phyloP scores from a whole-genome alignment of 306 rosid species.

The Cicer pinnatifidum region DNA sequence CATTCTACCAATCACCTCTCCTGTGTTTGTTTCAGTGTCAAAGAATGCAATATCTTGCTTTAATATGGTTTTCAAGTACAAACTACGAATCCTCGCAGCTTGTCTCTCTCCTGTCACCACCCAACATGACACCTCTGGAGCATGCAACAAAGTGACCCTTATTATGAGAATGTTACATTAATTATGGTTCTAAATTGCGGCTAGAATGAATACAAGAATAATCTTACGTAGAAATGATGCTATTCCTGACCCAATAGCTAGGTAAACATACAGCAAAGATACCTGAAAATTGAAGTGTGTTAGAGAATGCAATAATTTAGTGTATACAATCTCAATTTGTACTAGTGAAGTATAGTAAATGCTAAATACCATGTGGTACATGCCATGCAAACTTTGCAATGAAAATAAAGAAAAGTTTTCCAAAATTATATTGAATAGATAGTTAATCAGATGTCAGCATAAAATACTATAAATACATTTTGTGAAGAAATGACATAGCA shows the following conservation, averaged over 20 bases:
- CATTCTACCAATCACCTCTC: slow-evolving; percentile 89
- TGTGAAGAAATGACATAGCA: too few relatives aligned
- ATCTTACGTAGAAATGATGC: slow-evolving; percentile 81
- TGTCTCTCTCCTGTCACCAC: slow-evolving; percentile 94
- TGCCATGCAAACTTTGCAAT: too few relatives aligned
- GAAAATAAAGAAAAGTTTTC: too few relatives aligned
- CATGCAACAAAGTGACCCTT: slow-evolving; percentile 17
- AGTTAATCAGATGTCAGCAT: too few relatives aligned
- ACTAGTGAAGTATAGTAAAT: too few relatives aligned
- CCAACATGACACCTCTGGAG: slow-evolving; percentile 90
- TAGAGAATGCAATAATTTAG: neutral
- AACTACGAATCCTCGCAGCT: slow-evolving; percentile 70
- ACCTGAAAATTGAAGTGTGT: slow-evolving; percentile 54
- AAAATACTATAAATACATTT: neutral
- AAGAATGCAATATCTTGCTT: slow-evolving; percentile 86
- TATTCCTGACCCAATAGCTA: slow-evolving; percentile 68
- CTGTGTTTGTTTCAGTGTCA: slow-evolving; percentile 80
- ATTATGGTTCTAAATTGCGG: too few relatives aligned
- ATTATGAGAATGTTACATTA: neutral
- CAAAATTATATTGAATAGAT: too few relatives aligned
- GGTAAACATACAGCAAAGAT: slow-evolving; percentile 57
- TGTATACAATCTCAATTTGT: neutral
- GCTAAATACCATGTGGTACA: too few relatives aligned
- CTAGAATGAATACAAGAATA: too few relatives aligned
- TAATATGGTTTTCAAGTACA: slow-evolving; percentile 78